phyloP scores from a whole-genome alignment of 345 rosid genomes.

The Anastatica hierochuntica region DNA sequence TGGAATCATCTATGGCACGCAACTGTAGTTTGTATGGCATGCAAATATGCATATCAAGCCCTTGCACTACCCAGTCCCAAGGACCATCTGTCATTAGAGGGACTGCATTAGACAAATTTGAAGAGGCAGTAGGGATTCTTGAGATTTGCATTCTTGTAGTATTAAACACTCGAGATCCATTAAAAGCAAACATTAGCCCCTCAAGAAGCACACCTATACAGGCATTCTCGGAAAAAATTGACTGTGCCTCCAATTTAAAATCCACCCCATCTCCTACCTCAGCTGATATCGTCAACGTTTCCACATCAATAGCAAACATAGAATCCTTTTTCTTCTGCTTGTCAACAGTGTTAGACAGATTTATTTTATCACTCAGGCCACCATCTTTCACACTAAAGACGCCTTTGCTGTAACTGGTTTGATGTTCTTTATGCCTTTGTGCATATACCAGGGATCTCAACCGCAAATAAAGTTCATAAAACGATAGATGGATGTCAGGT shows the following conservation, averaged over 20 bases:
- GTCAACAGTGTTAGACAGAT: conserved; percentile 36
- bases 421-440: conserved; percentile 48
- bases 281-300: conserved; percentile 68
- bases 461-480: conserved; percentile 64
- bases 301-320: conserved; percentile 92
- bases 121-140: conserved; percentile 62
- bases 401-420: conserved; percentile 28
- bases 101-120: conserved; percentile 37
- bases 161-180: conserved; percentile 62
- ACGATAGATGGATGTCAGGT: conserved; percentile 79
- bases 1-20: conserved; percentile 93
- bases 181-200: conserved; percentile 61
- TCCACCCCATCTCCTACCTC: conserved; percentile 93
- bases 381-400: conserved; percentile 29
- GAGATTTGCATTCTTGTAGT: conserved; percentile 96
- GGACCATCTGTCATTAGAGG: conserved; percentile 28
- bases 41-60: conserved; percentile 74
- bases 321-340: conserved; percentile 76
- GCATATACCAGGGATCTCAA: conserved; percentile 47
- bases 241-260: conserved; percentile 62
- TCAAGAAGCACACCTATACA: conserved; percentile 92
- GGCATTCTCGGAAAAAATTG: conserved; percentile 97
- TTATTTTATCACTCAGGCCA: conserved; percentile 33
- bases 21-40: conserved; percentile 82
- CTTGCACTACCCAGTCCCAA: conserved; percentile 81